Evolutionary conservation across 2,329 filamentous ascomycete genomes (phyloP).

Genomic region (Fusarium duplospermum): DNA sequence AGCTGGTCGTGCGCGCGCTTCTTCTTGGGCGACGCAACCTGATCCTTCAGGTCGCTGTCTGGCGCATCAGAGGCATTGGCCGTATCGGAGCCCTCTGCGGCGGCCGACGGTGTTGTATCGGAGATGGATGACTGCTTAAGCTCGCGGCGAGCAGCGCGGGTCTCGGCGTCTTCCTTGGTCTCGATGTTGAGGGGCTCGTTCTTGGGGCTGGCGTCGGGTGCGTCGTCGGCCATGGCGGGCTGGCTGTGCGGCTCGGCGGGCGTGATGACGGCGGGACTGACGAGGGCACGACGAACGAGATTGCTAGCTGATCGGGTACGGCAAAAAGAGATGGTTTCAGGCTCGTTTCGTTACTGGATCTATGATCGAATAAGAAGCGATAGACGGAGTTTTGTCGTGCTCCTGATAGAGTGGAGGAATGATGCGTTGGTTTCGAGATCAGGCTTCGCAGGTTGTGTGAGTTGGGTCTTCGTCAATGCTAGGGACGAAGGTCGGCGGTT

Average conservation of each 20-base stretch:
- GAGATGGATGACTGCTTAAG: constrained; percentile 74
- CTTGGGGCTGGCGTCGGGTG: constrained; percentile 56
- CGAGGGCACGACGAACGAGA: constrained; percentile 8
- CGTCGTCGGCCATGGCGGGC: constrained; percentile 58
- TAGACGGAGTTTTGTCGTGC: background rate
- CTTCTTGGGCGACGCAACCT: constrained; percentile 72
- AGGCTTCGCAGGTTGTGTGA: constrained; percentile 33
- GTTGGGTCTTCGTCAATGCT: constrained; percentile 37
- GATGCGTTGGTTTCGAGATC: constrained; percentile 24
- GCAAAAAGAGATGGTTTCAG: background rate
- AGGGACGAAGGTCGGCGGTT: constrained; percentile 26
- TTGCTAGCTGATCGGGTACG: background rate
- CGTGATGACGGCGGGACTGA: constrained; percentile 30
- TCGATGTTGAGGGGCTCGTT: constrained; percentile 49
- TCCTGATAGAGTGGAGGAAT: constrained; percentile 5
- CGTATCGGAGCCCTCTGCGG: constrained; percentile 34
- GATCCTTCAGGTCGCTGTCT: constrained; percentile 57
- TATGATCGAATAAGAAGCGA: background rate
- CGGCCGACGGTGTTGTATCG: constrained; percentile 50
- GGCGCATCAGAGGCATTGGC: constrained; percentile 48
- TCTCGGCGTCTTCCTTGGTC: constrained; percentile 70
- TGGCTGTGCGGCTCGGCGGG: constrained; percentile 29
- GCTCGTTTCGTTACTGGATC: background rate
- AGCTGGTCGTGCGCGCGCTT: constrained; percentile 72
- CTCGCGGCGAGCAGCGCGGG: constrained; percentile 72